A percentile compares a stretch with the other conserved stretches of the same genome.
phyloP scores from a whole-genome alignment of 2,329 filamentous ascomycete genomes.

The Diaporthe velutina region DNA sequence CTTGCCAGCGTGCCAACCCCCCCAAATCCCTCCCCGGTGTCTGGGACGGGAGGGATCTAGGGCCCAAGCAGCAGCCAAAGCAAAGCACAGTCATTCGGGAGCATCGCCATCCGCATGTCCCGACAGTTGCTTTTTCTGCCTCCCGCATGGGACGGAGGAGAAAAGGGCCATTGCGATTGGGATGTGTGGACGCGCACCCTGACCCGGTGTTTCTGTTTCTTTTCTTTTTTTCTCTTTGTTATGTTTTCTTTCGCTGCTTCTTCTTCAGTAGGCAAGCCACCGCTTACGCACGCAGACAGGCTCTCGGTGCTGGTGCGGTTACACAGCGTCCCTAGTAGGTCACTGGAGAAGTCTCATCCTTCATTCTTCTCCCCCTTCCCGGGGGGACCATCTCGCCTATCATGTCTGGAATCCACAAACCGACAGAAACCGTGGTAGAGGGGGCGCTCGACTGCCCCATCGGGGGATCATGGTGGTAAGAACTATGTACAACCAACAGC shows the following conservation, averaged over 20 bases:
- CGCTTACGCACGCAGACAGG: slow-evolving; percentile 17
- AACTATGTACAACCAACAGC: slow-evolving; percentile 37
- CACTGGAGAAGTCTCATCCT: slow-evolving; percentile 37
- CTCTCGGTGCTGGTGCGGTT: slow-evolving; percentile 20
- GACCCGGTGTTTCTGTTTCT: neutral
- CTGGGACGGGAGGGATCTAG: neutral
- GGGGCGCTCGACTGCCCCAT: neutral
- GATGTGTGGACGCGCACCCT: neutral
- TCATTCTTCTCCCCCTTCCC: neutral
- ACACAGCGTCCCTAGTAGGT: slow-evolving; percentile 38
- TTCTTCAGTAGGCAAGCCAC: slow-evolving; percentile 22
- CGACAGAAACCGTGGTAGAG: slow-evolving; percentile 11
- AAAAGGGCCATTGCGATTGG: neutral
- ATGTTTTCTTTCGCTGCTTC: neutral
- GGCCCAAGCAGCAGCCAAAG: neutral
- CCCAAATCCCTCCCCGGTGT: neutral
- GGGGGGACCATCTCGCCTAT: slow-evolving; percentile 24
- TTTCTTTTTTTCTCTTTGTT: neutral
- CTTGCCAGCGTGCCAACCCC: neutral
- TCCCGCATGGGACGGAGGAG: neutral
- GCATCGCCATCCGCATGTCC: slow-evolving; percentile 8
- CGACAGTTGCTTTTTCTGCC: slow-evolving; percentile 12
- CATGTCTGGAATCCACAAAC: slow-evolving; percentile 18
- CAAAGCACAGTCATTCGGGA: neutral
- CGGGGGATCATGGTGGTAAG: slow-evolving; percentile 26